Evolutionary conservation across 2,329 filamentous ascomycete genomes (phyloP).

Genomic region (Bipolaris zeicola): DNA sequence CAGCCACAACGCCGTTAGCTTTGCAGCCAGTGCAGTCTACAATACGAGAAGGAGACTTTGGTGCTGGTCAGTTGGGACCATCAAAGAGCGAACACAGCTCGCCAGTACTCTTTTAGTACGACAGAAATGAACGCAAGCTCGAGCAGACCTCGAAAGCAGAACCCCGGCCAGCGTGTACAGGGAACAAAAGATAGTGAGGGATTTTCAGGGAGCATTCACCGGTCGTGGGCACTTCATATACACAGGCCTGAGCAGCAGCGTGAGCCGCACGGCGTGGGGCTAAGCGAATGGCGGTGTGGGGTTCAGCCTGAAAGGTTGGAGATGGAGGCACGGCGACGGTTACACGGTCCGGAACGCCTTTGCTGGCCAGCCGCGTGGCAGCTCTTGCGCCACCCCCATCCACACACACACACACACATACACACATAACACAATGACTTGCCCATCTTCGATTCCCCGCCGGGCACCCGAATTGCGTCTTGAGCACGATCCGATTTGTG

Average conservation of each 20-base stretch:
- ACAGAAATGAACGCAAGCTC: constrained; percentile 4
- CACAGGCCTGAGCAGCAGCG: constrained; percentile 32
- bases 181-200: constrained; percentile 8
- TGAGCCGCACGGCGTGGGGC: constrained; percentile 40
- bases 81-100: constrained; percentile 11
- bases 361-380: constrained; percentile 19
- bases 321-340: constrained; percentile 35
- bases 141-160: constrained; percentile 8
- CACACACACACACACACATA: not conserved
- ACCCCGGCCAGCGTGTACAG: constrained; percentile 6
- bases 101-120: constrained; percentile 7
- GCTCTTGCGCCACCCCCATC: constrained; percentile 2
- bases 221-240: constrained; percentile 31
- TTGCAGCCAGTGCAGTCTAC: constrained; percentile 11
- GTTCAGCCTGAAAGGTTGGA: constrained; percentile 35
- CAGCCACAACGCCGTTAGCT: constrained; percentile 15
- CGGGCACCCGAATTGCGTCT: constrained; percentile 3
- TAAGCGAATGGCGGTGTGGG: constrained; percentile 42
- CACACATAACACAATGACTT: not conserved
- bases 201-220: constrained; percentile 14
- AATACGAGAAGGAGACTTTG: constrained; percentile 6
- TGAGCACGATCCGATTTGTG: not conserved
- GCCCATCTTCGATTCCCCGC: constrained; percentile 9
- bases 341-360: constrained; percentile 43
- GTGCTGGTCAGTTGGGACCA: constrained; percentile 5